Percentiles rank a stretch among this genome's conserved stretches.
phyloP scores from a whole-genome alignment of 306 rosid species.

The Hippophae tibetana region DNA sequence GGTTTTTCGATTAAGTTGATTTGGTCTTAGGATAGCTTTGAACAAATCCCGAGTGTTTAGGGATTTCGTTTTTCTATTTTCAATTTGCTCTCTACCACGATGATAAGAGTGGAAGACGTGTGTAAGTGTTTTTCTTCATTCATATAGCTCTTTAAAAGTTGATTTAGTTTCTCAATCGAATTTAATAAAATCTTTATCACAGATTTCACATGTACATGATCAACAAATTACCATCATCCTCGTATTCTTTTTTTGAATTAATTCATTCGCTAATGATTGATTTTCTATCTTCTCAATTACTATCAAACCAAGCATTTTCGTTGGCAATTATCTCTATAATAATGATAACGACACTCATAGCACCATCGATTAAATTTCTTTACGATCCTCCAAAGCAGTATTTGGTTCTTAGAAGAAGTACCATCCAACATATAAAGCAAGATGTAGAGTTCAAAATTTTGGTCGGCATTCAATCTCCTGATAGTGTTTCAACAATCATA shows the following conservation, averaged over 20 bases:
- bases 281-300: constrained; percentile 21
- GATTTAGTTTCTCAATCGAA: no score
- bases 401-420: constrained; percentile 19
- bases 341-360: constrained; percentile 29
- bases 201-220: neutral
- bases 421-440: constrained; percentile 38
- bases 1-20: no score
- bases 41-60: no score
- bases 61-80: no score
- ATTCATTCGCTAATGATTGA: neutral
- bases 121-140: no score
- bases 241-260: neutral
- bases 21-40: no score
- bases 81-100: no score
- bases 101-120: no score
- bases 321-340: constrained; percentile 27
- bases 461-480: constrained; percentile 39
- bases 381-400: constrained; percentile 44
- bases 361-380: constrained; percentile 36
- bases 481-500: constrained; percentile 34
- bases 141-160: no score
- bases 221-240: neutral
- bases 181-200: no score
- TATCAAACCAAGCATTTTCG: constrained; percentile 35
- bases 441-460: constrained; percentile 41